Conservation (phyloP, 2,329 filamentous ascomycete genomes). For the Trichophyton simii region DNA sequence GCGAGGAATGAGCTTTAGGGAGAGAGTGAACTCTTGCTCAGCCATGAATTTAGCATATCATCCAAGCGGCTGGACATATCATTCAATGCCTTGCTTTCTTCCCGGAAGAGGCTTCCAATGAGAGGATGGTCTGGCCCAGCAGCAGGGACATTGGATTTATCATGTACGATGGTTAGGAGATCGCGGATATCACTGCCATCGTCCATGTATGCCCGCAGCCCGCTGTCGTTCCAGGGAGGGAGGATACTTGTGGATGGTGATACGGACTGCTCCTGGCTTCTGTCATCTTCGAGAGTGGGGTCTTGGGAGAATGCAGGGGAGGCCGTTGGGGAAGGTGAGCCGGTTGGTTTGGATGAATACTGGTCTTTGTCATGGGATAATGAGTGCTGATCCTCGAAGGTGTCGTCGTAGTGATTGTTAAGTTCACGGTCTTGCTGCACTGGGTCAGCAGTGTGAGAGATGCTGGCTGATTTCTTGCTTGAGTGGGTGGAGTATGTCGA, state of each 20-base stretch:
- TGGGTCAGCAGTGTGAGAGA: not conserved
- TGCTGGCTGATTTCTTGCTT: not conserved
- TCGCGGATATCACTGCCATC: constrained; percentile 81
- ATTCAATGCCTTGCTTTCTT: constrained; percentile 72
- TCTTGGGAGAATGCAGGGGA: constrained; percentile 1
- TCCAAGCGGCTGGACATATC: constrained; percentile 87
- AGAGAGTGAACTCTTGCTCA: constrained; percentile 36
- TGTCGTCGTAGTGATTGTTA: too few relatives aligned
- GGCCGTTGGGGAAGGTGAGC: not conserved
- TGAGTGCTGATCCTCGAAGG: not conserved
- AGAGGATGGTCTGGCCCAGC: constrained; percentile 76
- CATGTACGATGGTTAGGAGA: constrained; percentile 79
- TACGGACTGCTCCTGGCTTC: constrained; percentile 1
- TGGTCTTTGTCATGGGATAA: not conserved
- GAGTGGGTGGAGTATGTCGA: not conserved
- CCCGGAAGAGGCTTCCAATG: constrained; percentile 65
- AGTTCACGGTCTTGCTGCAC: not conserved
- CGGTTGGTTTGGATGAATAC: not conserved
- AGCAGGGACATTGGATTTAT: constrained; percentile 71
- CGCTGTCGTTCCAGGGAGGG: constrained; percentile 73
- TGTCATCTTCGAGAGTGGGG: not conserved
- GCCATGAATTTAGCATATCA: constrained; percentile 70
- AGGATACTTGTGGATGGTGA: constrained; percentile 17
- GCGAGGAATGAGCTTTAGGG: not conserved
- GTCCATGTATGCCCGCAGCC: constrained; percentile 79